Conservation (phyloP, 257 asterid species). For the Phtheirospermum japonicum region DNA sequence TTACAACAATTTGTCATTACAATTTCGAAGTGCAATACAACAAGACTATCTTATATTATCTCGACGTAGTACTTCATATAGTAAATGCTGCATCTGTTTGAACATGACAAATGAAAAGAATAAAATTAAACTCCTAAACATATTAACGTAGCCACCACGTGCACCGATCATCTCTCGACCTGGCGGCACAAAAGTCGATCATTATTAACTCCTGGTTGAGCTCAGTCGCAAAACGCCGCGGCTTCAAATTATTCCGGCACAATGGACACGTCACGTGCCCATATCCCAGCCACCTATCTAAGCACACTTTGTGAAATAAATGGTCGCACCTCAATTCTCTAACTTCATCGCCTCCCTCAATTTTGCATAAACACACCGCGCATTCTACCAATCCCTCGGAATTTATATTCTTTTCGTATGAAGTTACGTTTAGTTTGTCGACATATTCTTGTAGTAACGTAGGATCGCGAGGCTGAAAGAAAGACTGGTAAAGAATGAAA, state of each 20-base stretch:
- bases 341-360: constrained; percentile 33
- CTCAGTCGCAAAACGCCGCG: constrained; percentile 20
- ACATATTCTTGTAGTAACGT: too few relatives aligned
- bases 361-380: constrained; percentile 38
- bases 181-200: constrained; percentile 18
- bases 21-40: too few relatives aligned
- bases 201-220: constrained; percentile 24
- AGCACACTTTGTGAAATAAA: constrained; percentile 37
- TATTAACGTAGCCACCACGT: constrained; percentile 36
- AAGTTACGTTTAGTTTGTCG: too few relatives aligned
- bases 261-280: constrained; percentile 34
- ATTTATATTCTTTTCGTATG: too few relatives aligned
- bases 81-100: too few relatives aligned
- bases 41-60: too few relatives aligned
- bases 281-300: constrained; percentile 41
- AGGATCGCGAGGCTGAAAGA: constrained; percentile 22
- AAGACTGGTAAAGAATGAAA: constrained; percentile 25
- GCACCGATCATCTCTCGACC: constrained; percentile 16
- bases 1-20: too few relatives aligned
- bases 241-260: constrained; percentile 32
- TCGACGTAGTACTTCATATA: too few relatives aligned
- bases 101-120: too few relatives aligned
- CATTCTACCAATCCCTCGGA: constrained; percentile 21
- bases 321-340: constrained; percentile 37
- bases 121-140: too few relatives aligned